These are phyloP conservation scores for Puccinia polysora DNA, from an alignment of 1,284 basidiomycete genomes.

Conservation along the genomic window DNA sequence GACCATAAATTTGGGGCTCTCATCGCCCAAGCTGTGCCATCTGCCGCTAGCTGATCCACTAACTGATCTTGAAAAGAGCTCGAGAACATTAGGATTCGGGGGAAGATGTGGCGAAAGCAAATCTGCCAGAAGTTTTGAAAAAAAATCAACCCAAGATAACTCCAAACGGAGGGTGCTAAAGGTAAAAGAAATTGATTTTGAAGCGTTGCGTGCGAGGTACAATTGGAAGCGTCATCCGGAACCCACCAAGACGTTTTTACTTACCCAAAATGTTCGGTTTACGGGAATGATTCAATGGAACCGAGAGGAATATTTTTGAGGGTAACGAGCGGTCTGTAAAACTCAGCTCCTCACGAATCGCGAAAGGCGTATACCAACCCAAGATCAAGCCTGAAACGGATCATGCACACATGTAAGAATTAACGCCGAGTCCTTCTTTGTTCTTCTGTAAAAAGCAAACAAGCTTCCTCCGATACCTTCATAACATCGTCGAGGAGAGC, in stretches of 20 bases:
- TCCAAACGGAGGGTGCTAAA: background rate
- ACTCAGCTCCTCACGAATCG: background rate
- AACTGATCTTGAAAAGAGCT: slow-evolving; percentile 40
- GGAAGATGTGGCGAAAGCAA: slow-evolving; percentile 33
- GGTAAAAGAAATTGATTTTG: background rate
- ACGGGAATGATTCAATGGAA: slow-evolving; percentile 36
- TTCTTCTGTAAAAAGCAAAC: too few species aligned
- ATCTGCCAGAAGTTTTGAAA: slow-evolving; percentile 5
- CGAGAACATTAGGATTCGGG: slow-evolving; percentile 24
- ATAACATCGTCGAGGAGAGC: slow-evolving; percentile 37
- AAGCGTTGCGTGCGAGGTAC: background rate
- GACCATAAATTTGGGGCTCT: slow-evolving; percentile 30
- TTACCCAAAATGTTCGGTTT: slow-evolving; percentile 42
- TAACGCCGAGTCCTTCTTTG: too few species aligned
- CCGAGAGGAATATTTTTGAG: slow-evolving; percentile 24
- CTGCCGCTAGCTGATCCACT: slow-evolving; percentile 6
- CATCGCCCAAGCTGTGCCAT: slow-evolving; percentile 43
- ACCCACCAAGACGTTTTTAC: background rate
- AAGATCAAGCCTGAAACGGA: slow-evolving; percentile 28
- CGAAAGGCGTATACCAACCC: slow-evolving; percentile 35
- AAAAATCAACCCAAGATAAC: background rate
- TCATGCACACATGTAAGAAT: background rate
- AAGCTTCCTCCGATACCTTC: slow-evolving; percentile 24
- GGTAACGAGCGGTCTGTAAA: background rate
- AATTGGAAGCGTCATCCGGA: background rate